Percentiles rank a stretch among this genome's conserved stretches.
phyloP scores from a whole-genome alignment of 768 basidiomycete genomes.

The Fibroporia radiculosa region DNA sequence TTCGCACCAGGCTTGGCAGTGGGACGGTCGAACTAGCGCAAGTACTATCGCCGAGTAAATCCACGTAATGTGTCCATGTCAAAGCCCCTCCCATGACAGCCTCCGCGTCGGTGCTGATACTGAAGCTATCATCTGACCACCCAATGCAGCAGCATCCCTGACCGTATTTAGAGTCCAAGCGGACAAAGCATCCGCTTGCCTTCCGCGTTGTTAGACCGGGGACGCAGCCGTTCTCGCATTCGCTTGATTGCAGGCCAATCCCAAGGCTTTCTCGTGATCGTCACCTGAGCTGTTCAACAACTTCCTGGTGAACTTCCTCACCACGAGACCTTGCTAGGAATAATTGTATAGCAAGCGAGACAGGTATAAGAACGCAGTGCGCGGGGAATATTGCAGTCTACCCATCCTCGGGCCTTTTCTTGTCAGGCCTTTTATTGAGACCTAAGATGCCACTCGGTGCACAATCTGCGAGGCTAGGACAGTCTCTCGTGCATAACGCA shows the following conservation, averaged over 20 bases:
- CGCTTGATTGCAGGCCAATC: not conserved
- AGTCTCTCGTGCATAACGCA: not conserved
- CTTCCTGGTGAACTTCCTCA: not conserved
- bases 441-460: slow-evolving; percentile 1
- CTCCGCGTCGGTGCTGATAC: too few relatives aligned
- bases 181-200: too few relatives aligned
- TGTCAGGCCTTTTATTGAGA: not conserved
- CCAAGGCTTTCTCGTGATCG: slow-evolving; percentile 1
- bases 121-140: too few relatives aligned
- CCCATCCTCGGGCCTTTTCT: not conserved
- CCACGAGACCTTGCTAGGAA: slow-evolving; percentile 1
- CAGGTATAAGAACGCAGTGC: not conserved
- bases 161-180: too few relatives aligned
- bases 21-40: too few relatives aligned
- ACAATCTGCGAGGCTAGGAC: not conserved
- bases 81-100: too few relatives aligned
- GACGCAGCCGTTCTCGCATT: too few relatives aligned
- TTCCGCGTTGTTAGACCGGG: too few relatives aligned
- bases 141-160: too few relatives aligned
- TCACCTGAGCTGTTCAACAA: slow-evolving; percentile 3
- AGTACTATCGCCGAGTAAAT: too few relatives aligned
- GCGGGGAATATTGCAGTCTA: slow-evolving; percentile 1
- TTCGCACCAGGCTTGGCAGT: too few relatives aligned
- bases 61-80: too few relatives aligned
- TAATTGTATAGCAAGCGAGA: not conserved